phyloP scores from a whole-genome alignment of 2,329 filamentous ascomycete species.

The Trichoderma afroharzianum region DNA sequence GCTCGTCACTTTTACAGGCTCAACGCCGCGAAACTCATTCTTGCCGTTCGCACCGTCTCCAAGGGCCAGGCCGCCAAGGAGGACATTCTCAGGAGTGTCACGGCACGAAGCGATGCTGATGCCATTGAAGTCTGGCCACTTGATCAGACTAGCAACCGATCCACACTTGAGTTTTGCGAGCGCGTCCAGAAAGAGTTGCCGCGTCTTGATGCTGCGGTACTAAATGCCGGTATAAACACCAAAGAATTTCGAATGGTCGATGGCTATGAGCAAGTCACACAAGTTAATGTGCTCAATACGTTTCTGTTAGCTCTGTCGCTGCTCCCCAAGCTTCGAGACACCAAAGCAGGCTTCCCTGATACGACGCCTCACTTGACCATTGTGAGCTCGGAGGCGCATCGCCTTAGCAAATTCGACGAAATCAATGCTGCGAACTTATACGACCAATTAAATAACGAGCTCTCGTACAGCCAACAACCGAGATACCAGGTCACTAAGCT shows the following conservation, averaged over 20 bases:
- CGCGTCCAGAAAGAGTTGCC: not conserved
- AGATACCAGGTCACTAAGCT: not conserved
- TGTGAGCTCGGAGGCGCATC: not conserved
- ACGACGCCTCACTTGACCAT: not conserved
- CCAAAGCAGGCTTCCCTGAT: not conserved
- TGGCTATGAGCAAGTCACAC: not conserved
- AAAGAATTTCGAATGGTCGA: not conserved
- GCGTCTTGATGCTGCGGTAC: not conserved
- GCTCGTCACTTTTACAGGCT: not conserved
- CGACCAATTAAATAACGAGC: not conserved
- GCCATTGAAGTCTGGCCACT: not conserved
- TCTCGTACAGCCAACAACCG: not conserved
- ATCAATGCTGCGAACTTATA: not conserved
- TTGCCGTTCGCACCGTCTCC: not conserved
- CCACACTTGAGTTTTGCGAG: not conserved
- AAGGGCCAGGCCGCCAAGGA: not conserved
- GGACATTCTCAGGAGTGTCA: not conserved
- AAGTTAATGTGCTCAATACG: not conserved
- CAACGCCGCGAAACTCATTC: not conserved
- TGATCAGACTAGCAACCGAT: not conserved
- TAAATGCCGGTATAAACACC: not conserved
- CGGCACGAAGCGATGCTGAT: not conserved
- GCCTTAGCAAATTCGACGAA: not conserved
- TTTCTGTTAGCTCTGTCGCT: not conserved
- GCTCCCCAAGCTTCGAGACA: not conserved